Evolutionary conservation across 805 yeast species (phyloP).

Genomic region (Saccharomycopsis sp.): DNA sequence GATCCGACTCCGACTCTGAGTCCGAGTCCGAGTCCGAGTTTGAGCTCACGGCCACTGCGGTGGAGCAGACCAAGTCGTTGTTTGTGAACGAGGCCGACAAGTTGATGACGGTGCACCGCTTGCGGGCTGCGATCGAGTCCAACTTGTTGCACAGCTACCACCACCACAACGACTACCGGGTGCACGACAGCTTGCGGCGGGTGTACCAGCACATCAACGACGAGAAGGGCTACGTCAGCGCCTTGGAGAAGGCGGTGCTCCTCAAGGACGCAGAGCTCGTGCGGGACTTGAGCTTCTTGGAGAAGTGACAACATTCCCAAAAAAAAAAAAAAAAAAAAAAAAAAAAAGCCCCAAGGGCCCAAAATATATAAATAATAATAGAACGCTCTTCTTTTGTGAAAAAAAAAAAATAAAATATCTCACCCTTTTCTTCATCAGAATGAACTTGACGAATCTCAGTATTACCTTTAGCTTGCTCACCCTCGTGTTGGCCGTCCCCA

Average conservation of each 20-base stretch:
- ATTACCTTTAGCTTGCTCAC: too few species aligned
- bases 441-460: too few species aligned
- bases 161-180: slow-evolving; percentile 9
- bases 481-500: too few species aligned
- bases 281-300: slow-evolving; percentile 12
- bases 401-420: too few species aligned
- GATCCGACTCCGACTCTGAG: too few species aligned
- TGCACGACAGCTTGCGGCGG: slow-evolving; percentile 11
- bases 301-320: too few species aligned
- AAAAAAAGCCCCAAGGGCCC: too few species aligned
- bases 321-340: too few species aligned
- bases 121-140: slow-evolving; percentile 14
- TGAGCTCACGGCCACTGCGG: neutral
- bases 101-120: slow-evolving; percentile 10
- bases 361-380: too few species aligned
- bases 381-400: too few species aligned
- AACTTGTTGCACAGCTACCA: slow-evolving; percentile 14
- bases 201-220: slow-evolving; percentile 14
- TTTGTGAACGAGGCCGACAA: slow-evolving; percentile 14
- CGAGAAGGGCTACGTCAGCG: slow-evolving; percentile 4
- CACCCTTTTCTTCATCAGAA: too few species aligned
- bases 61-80: neutral
- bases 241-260: slow-evolving; percentile 13
- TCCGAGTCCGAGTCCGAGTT: neutral
- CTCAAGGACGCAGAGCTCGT: slow-evolving; percentile 12